Base-by-base conservation (phyloP, 768 basidiomycete genomes). In the Coprinellus micaceus region DNA sequence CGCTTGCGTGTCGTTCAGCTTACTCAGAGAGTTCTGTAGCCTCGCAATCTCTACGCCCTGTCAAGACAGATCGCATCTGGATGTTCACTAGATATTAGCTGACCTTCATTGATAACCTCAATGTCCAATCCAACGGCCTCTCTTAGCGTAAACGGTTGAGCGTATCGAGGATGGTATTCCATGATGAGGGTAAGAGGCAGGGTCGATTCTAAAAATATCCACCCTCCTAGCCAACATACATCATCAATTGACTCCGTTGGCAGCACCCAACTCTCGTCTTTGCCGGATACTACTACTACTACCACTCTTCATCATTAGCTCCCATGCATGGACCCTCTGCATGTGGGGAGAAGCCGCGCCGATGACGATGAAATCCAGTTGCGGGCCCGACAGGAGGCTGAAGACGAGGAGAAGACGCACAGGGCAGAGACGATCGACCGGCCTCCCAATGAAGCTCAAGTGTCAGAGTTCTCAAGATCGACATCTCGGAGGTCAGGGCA, bases 101-200 rank as follows among this genome's bases (percentile, higher is more conserved):
- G 53, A 90, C 91, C 91, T 80, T 89, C 85, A 47, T 80, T 81
- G 53, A 91, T 86, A 10, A 84, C 77, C 15, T 79, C 67, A 5
- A 87, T 80, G 61, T 90, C 88, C 52, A 93, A 74, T 17, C 70
- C 72, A 28, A 81, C 70, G 0, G 88, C 90, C 61, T 91, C 81
- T 30, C 71, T 64, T 30, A 90, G 66, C 5, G 88, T 82, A 69
- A 92, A 94, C 1, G 91, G 91, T 61, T 94, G 91, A 10, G 75
- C 60, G 69, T 87, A 83, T 40, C 80, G 82, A 33, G 88, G 86
- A 46, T 61, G 73, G 69, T 83, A 89, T 43, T 88, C 84, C 86
- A 89, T 87, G 57, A 49, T 53, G 58, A 37, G 48, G 10, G 21
- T 19, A 11, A 21, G 43, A 22, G 13, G 25, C 24, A 25, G 7